phyloP scores from a whole-genome alignment of 495 filamentous ascomycete species.

The Penicillium atrosanguineum region DNA sequence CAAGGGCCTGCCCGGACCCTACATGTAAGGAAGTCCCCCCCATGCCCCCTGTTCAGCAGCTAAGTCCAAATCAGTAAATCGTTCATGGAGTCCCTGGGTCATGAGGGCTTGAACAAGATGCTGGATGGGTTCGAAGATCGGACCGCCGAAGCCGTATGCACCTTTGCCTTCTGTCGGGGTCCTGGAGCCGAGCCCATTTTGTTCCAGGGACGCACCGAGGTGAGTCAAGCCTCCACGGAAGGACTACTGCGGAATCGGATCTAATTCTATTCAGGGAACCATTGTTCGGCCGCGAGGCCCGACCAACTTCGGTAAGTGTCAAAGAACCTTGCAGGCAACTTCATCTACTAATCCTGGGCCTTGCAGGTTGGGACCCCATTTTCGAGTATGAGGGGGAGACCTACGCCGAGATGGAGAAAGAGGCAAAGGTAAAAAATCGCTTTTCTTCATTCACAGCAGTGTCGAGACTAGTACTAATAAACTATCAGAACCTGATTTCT shows the following conservation, averaged over 20 bases:
- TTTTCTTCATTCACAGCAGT: background rate
- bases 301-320: constrained; percentile 73
- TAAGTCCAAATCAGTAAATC: constrained; percentile 64
- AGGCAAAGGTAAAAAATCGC: constrained; percentile 57
- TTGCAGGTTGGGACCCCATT: constrained; percentile 85
- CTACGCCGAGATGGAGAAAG: constrained; percentile 96
- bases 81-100: constrained; percentile 81
- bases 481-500: constrained; percentile 73
- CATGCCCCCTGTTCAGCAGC: background rate
- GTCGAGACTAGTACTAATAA: background rate
- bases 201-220: constrained; percentile 81
- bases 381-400: constrained; percentile 95
- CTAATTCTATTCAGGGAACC: constrained; percentile 35
- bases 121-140: constrained; percentile 88
- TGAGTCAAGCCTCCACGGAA: constrained; percentile 10
- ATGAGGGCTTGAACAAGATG: constrained; percentile 83
- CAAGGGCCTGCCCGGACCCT: constrained; percentile 88
- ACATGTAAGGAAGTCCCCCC: constrained; percentile 66
- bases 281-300: constrained; percentile 55
- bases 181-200: constrained; percentile 82
- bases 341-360: background rate
- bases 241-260: background rate
- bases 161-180: constrained; percentile 86
- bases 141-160: constrained; percentile 88
- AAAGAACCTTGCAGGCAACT: background rate